Conservation (phyloP, 305 asterid species). For the Ajuga reptans region DNA sequence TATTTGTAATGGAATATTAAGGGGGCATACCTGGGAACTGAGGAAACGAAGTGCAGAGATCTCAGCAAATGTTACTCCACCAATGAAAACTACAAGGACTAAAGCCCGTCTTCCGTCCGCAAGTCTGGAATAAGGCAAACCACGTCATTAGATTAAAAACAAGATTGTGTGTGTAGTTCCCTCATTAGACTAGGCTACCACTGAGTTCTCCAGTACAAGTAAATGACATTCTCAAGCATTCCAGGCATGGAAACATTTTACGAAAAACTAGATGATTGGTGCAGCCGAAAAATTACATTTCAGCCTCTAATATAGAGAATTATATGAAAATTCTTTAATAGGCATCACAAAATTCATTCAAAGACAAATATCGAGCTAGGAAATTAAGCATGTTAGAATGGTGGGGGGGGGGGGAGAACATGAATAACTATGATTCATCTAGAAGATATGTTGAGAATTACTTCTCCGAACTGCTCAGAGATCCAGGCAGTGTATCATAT, state of each 20-base stretch:
- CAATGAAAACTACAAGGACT: conserved; percentile 89
- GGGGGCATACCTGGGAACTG: conserved; percentile 61
- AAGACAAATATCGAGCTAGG: background rate
- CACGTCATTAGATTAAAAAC: conserved; percentile 14
- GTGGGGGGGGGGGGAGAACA: background rate
- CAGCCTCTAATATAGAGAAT: background rate
- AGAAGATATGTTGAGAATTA: conserved; percentile 24
- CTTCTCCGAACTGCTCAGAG: conserved; percentile 55
- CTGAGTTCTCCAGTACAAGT: background rate
- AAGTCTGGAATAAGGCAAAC: conserved; percentile 40
- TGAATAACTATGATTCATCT: background rate
- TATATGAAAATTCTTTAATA: background rate
- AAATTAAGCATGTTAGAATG: background rate
- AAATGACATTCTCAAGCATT: background rate
- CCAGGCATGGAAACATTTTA: background rate
- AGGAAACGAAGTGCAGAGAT: conserved; percentile 94
- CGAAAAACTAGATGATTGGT: background rate
- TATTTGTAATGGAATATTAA: background rate
- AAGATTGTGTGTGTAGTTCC: background rate
- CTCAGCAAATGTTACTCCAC: conserved; percentile 97
- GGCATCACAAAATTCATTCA: background rate
- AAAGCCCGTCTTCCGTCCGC: conserved; percentile 83
- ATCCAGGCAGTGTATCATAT: conserved; percentile 52
- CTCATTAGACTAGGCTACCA: background rate
- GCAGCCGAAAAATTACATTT: background rate